Base-by-base conservation (phyloP, 2,329 filamentous ascomycete genomes). In the Trichoderma simmonsii region DNA sequence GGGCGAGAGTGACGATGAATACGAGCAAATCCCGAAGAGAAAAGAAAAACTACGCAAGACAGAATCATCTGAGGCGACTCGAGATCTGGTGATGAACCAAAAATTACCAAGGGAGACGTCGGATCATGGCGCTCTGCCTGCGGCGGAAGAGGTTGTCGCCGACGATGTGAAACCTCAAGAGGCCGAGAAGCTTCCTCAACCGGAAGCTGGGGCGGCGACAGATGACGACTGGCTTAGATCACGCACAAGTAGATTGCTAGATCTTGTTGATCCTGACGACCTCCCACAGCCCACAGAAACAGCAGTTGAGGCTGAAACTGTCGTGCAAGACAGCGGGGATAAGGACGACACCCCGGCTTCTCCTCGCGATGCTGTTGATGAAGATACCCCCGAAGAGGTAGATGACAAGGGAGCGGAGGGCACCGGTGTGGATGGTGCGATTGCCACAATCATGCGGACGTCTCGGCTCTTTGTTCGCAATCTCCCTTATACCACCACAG, bases 171-270 rank as follows among this genome's bases (percentile, higher is more conserved):
- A 74, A 69, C 68, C 73, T 71, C 75, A 77, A 70, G 73, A 74
- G 66, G 72, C 74, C 67, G 75, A 77, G 66, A 74, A 75, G 70
- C 39, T 51, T 36, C 75, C 78, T 66, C 74, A 77, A 57, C 75
- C 76, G 73, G 72, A 77, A 76, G 71, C 79, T 75, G 83, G 84
- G 65, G 85, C 90, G 66, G 85, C 90, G 3, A 91, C 92, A 26
- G 94, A 98, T 82, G 90, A 91, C 73, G 95, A 98, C 81, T 99
- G 96, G 96, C 86, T 98, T 76, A 90, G 95, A 72, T 95, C 93
- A 74, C 90, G 93, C 76, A 98, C 95, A 15, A 98, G 91, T 82
- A 89, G 95, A 77, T 84, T 97, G 63, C 86, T 98, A 65, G 96
- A 95, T 80, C 85, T 98, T 32, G 86, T 95, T 69, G 93, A 97